Base-by-base conservation (phyloP, 108 stramenopile genomes). In the Epithemia pelagica region DNA sequence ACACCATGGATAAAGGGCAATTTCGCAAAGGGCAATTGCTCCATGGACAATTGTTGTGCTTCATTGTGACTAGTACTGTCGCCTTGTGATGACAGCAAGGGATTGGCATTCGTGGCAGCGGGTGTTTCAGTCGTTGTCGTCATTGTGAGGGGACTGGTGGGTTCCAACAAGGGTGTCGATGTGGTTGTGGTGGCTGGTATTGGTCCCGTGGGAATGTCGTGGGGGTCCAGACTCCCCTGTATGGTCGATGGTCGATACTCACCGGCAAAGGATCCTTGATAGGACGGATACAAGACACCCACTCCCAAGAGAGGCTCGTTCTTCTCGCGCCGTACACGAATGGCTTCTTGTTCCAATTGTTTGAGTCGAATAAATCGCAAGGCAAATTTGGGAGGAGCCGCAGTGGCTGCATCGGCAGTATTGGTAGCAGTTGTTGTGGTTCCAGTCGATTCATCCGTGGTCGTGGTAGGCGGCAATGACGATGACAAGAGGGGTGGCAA, bases 331-430 rank as follows among this genome's bases (percentile, higher is more conserved):
- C 78, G 68, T 2, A 81, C 74, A 58, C 82, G 80, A 32, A 62
- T 71, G 2, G 82, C 81, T 62, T 84, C 66, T 68, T 81, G 81
- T 67, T 86, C 89, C 54, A 81, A 76, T 66, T 78, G 77, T 61
- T 82, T 82, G 62, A 81, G 70, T 61, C 81, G 76, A 69, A 89
- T 80, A 63, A 87, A 93, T 31, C 90, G 80, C 61, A 77, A 78
- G 37, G 86, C 84, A 62, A 70, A 78, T 53, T 75, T 73, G 26
- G 86, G 79, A 53, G 85, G 83, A 0, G 92, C 85, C 55, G 71
- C 77, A 1, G 69, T 69, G 33, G 56, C 73, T 15, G 5, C 37
- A 15, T 5, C 37, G 15, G 37, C 37, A 46, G 37, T 46, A 15
- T 46, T 46, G 37, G 10, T 46, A 15, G 37, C 5, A 46, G 37